Evolutionary conservation across 2,329 filamentous ascomycete species (phyloP), one percentile per base, ranked within the genome.

Genomic region (Venturia carpophila): DNA sequence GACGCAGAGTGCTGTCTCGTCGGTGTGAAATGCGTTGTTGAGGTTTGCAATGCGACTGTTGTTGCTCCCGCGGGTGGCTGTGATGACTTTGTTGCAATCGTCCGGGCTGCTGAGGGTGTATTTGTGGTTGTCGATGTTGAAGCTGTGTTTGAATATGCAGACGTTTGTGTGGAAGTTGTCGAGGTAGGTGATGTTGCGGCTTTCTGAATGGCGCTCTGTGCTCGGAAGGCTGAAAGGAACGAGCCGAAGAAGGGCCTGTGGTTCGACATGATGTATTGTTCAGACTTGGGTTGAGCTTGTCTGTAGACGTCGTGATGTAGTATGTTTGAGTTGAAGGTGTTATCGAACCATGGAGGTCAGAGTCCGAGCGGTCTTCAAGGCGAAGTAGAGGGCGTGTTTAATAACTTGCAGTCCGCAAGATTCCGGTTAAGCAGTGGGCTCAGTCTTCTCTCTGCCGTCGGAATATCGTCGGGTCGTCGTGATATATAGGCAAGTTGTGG

Each of bases 191-290:
- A 73, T n/a, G 77, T 75, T 13, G 83, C 79, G 30, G 84, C 77
- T 71, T 87, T 87, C 68, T 84, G 78, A 34, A 82, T 80, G 65
- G 81, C 79, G 52, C 84, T 85, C 71, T 87, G 85, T 62, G 86
- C 84, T 63, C 86, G 81, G 71, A 89, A 89, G 68, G 85, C 84
- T 60, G 86, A 83, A 67, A 88, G 81, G 76, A 88, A 87, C 77
- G 85, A 85, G 69, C 84, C 81, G 70, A 89, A 80, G 76, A 88
- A 88, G 60, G 82, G 85, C 66, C 85, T 77, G 76, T 88, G 87
- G 68, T 83, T 86, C 1, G 84, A 82, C 85, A 87, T 87, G 2
- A 3, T 61, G 60, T 34, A n/a, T 7, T 19, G 6, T 37, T 19
- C 27, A 19, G 34, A 30, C n/a, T 3, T 7, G 27, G 17, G 30